These are phyloP conservation scores for Akanthomyces dipterigenus DNA, from an alignment of 2,329 filamentous ascomycete species.

Conservation along the genomic window DNA sequence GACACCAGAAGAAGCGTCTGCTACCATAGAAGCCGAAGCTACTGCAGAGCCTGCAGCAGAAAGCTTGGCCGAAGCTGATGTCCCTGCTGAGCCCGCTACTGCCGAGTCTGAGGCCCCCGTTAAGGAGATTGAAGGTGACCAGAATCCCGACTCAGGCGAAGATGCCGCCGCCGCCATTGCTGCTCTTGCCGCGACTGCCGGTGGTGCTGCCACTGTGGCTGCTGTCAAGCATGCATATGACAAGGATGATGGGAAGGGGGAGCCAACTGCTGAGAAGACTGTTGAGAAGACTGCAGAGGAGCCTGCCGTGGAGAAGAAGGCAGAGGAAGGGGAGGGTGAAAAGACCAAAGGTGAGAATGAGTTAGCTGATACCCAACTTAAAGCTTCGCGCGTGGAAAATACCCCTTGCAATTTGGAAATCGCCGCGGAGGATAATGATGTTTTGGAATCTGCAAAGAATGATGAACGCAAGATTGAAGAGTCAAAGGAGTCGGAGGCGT, in stretches of 20 bases:
- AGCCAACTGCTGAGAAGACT: neutral
- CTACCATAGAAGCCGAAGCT: neutral
- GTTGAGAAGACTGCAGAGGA: neutral
- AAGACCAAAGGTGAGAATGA: constrained; percentile 19
- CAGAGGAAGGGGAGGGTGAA: constrained; percentile 1
- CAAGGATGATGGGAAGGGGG: constrained; percentile 1
- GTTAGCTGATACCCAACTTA: constrained; percentile 10
- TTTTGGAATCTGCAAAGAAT: constrained; percentile 3
- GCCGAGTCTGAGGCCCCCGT: too few relatives aligned
- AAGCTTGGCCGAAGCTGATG: constrained; percentile 2
- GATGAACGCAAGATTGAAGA: neutral
- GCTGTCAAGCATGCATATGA: neutral
- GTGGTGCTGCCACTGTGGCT: constrained; percentile 5
- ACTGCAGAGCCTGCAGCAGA: neutral
- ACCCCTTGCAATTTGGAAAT: constrained; percentile 6
- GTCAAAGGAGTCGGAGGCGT: constrained; percentile 8
- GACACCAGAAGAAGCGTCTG: too few relatives aligned
- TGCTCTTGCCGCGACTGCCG: neutral
- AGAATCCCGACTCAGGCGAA: neutral
- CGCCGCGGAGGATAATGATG: constrained; percentile 4
- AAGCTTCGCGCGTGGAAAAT: constrained; percentile 9
- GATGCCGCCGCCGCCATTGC: neutral
- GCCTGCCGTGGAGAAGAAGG: constrained; percentile 1
- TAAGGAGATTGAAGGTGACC: neutral
- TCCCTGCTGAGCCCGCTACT: neutral